These are phyloP conservation scores for Thymus quinquecostatus DNA, from an alignment of 257 asterid genomes.

Conservation along the genomic window DNA sequence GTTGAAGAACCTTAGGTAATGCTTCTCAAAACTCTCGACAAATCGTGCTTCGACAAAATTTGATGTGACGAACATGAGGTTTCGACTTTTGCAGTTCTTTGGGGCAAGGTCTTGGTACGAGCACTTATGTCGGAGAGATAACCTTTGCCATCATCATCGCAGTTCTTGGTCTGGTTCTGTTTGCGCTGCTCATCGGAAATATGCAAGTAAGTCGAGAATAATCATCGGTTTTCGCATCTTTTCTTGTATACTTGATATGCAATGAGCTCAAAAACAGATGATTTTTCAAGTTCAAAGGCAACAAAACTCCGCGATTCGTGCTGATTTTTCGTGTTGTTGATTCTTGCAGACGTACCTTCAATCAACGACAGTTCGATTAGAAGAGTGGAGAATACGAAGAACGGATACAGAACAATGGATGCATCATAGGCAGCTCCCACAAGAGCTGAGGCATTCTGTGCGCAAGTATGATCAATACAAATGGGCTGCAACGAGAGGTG, in stretches of 20 bases:
- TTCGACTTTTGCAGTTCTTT: conserved; percentile 63
- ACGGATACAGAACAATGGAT: conserved; percentile 97
- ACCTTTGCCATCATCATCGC: conserved; percentile 77
- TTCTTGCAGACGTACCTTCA: conserved; percentile 84
- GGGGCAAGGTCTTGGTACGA: conserved; percentile 84
- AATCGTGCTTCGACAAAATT: background rate
- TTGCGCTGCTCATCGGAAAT: conserved; percentile 90
- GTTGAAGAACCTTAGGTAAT: conserved; percentile 82
- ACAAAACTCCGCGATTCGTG: background rate
- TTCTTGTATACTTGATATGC: background rate
- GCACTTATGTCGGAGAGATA: conserved; percentile 81
- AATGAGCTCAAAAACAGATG: background rate
- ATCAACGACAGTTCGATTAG: conserved; percentile 87
- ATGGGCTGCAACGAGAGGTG: conserved; percentile 96
- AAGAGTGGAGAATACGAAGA: conserved; percentile 92
- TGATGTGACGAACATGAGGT: background rate
- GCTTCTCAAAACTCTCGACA: conserved; percentile 19
- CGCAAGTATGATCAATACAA: conserved; percentile 91
- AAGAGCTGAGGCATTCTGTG: conserved; percentile 77
- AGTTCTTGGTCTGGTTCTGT: conserved; percentile 80
- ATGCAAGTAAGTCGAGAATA: conserved; percentile 72
- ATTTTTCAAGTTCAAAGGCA: background rate
- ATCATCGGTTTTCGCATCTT: background rate
- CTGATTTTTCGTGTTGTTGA: background rate
- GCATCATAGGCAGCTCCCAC: conserved; percentile 96